Evolutionary conservation across 139 green algal species (phyloP), one percentile per base, ranked within the genome.

Genomic region (Closterium sp.): DNA sequence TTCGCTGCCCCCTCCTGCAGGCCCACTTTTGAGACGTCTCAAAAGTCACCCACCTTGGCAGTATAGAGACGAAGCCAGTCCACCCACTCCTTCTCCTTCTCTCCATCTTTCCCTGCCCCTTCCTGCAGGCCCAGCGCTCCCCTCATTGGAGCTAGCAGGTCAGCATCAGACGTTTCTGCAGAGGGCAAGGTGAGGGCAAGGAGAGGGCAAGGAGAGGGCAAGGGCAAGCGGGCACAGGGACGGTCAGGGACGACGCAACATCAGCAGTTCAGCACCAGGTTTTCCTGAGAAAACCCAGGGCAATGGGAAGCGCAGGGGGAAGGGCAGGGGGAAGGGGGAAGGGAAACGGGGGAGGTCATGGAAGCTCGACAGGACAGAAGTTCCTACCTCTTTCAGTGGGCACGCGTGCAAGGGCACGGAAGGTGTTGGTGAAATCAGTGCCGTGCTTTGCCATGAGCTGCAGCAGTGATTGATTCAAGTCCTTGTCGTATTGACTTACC

Each of bases 361-460:
- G 32, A 38, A 38, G 32, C 2, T 3, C 32, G 38, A 9, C 4
- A 6, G 2, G 13, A 50, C 38, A 50, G 7, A 50, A 45, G 38
- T 17, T 17, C 38, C 38, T 0, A 50, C 38, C 84, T 28, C 32
- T 3, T 89, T 22, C 17, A 24, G 62, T 27, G n/a, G 85, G 32
- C 34, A 94, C 91, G 1, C 28, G 21, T 1, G 31, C 13, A 7
- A 95, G 86, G 2, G 90, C 1, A 2, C 93, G 90, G 88, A 95
- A 95, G 19, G 94, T 34, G 70, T 92, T 92, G 11, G 93, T 95
- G 79, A 95, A 95, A 38, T 95, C 93, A 7, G 84, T 30, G 2
- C 28, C 19, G 31, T 94, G 91, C 1, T 30, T 29, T 22, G 70
- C 79, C 92, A 94, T 94, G n/a, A 92, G 90, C 22, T 31, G 28